Evolutionary conservation across 2,329 filamentous ascomycete species (phyloP).

Genomic region (Alternaria sp.): DNA sequence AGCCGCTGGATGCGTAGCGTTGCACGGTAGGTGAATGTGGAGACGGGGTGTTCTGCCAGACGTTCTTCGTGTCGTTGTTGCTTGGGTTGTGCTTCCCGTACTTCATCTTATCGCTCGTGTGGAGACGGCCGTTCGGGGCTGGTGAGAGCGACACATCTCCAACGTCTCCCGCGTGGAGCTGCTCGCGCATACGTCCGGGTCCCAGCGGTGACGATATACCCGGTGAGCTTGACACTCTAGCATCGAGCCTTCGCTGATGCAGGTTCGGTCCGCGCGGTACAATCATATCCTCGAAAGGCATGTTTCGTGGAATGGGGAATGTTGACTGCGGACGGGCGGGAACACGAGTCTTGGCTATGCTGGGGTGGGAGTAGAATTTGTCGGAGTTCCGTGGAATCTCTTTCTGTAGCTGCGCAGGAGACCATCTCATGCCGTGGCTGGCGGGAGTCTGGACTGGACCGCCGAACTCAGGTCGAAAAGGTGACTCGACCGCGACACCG

Average conservation of each 20-base stretch:
- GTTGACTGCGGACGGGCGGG: not conserved
- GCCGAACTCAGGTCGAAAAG: not conserved
- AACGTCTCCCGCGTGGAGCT: not conserved
- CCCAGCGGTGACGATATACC: not conserved
- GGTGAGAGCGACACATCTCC: not conserved
- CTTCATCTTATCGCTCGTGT: not conserved
- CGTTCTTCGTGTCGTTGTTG: not conserved
- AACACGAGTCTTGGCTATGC: too few relatives aligned
- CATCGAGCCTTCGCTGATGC: not conserved
- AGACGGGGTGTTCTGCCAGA: not conserved
- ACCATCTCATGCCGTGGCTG: not conserved
- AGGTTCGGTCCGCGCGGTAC: not conserved
- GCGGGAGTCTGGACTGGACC: not conserved
- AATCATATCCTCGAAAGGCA: not conserved
- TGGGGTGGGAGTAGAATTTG: too few relatives aligned
- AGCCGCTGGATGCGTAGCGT: not conserved
- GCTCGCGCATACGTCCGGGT: not conserved
- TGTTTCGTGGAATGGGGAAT: not conserved
- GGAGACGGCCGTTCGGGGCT: not conserved
- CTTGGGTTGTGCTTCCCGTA: not conserved
- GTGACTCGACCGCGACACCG: not conserved
- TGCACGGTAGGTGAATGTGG: not conserved
- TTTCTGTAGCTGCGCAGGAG: too few relatives aligned
- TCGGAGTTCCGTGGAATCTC: too few relatives aligned
- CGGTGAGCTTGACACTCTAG: not conserved